A percentile compares a stretch with the other conserved stretches of the same genome.
Conservation (phyloP, 2,329 filamentous ascomycete species). For the Periconia sp. region DNA sequence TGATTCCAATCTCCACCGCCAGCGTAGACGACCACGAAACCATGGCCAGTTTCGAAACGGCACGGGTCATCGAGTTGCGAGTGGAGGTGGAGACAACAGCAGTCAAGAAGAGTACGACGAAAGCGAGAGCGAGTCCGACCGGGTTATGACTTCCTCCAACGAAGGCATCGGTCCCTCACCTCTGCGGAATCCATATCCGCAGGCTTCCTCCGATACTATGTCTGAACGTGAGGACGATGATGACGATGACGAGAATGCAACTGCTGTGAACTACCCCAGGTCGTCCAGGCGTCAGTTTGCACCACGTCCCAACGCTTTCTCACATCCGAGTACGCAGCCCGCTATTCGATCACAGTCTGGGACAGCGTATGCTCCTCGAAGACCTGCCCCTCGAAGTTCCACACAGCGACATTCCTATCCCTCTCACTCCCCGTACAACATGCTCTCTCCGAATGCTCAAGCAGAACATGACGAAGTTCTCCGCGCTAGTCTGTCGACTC, state of each 20-base stretch:
- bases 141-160: conserved; percentile 64
- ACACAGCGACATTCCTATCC: conserved; percentile 46
- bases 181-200: conserved; percentile 35
- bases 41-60: conserved; percentile 35
- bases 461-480: conserved; percentile 92
- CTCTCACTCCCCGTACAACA: conserved; percentile 63
- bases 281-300: conserved; percentile 65
- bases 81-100: conserved; percentile 61
- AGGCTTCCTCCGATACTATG: conserved; percentile 42
- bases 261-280: conserved; percentile 69
- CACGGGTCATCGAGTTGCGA: conserved; percentile 46
- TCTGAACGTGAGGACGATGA: conserved; percentile 42
- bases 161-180: conserved; percentile 54
- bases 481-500: conserved; percentile 87
- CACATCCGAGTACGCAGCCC: conserved; percentile 67
- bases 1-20: conserved; percentile 63
- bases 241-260: conserved; percentile 76
- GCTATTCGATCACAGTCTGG: conserved; percentile 47
- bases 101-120: conserved; percentile 96
- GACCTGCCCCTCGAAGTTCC: conserved; percentile 27
- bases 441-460: conserved; percentile 73
- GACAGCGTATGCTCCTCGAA: conserved; percentile 50
- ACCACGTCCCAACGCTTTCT: conserved; percentile 90
- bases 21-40: conserved; percentile 52
- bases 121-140: conserved; percentile 86